phyloP scores from a whole-genome alignment of 208 protist species.

The Trypanosoma melophagium region DNA sequence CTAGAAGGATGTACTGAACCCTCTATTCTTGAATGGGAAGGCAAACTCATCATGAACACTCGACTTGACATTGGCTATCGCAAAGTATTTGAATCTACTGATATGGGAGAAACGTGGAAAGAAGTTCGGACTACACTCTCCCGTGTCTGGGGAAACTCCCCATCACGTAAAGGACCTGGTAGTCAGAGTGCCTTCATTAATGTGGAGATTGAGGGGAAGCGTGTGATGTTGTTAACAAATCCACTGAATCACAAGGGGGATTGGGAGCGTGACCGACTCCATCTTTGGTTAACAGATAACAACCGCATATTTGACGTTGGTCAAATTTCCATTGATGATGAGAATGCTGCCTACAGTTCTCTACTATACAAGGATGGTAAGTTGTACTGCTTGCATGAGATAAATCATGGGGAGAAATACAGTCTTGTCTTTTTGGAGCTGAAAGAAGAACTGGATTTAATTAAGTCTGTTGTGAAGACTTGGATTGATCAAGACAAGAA shows the following conservation, averaged over 20 bases:
- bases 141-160: constrained; percentile 21
- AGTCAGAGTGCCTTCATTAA: constrained; percentile 9
- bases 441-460: constrained; percentile 1
- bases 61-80: neutral
- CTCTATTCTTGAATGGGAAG: constrained; percentile 10
- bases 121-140: constrained; percentile 14
- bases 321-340: constrained; percentile 11
- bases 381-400: constrained; percentile 14
- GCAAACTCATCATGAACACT: constrained; percentile 11
- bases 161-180: neutral
- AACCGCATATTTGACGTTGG: constrained; percentile 23
- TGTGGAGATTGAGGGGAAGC: constrained; percentile 14
- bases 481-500: constrained; percentile 12
- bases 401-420: neutral
- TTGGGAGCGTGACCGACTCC: constrained; percentile 6
- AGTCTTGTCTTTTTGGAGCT: constrained; percentile 13
- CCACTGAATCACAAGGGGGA: constrained; percentile 14
- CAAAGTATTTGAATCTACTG: constrained; percentile 13
- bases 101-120: constrained; percentile 17
- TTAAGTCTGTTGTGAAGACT: constrained; percentile 2
- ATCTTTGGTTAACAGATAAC: constrained; percentile 21
- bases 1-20: neutral
- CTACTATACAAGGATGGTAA: constrained; percentile 3
- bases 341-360: constrained; percentile 17
- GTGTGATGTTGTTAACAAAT: constrained; percentile 19